phyloP scores from a whole-genome alignment of 805 yeast genomes.

The Cyberlindnera xishuangbannaensis region DNA sequence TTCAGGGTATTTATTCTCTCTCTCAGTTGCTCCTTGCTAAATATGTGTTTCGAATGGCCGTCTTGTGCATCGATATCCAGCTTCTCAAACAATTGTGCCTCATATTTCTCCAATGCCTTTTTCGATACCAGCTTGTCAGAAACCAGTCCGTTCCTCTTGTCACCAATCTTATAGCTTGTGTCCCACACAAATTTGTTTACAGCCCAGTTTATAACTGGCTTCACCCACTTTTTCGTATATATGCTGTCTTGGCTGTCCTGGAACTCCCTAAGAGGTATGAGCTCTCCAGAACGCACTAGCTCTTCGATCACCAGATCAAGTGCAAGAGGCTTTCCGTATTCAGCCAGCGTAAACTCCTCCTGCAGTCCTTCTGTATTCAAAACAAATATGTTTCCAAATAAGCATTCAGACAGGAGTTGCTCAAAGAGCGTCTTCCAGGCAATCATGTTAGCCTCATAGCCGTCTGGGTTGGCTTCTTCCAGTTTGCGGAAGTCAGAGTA shows the following conservation, averaged over 20 bases:
- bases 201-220: constrained; percentile 21
- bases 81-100: constrained; percentile 6
- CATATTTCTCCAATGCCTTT: constrained; percentile 14
- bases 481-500: constrained; percentile 34
- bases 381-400: constrained; percentile 16
- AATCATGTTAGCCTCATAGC: constrained; percentile 33
- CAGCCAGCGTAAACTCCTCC: constrained; percentile 23
- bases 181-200: constrained; percentile 20
- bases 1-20: constrained; percentile 4
- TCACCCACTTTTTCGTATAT: constrained; percentile 20
- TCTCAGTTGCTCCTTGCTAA: constrained; percentile 12
- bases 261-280: constrained; percentile 26
- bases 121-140: constrained; percentile 18
- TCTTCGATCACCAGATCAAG: constrained; percentile 31
- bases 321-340: constrained; percentile 31
- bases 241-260: constrained; percentile 14
- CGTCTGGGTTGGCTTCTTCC: constrained; percentile 34
- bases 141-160: constrained; percentile 13
- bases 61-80: constrained; percentile 2
- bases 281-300: constrained; percentile 24
- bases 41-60: constrained; percentile 13
- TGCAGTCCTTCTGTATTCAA: constrained; percentile 24
- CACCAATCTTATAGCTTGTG: constrained; percentile 19
- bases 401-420: constrained; percentile 10
- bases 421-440: constrained; percentile 32